phyloP scores from a whole-genome alignment of 306 rosid species.

The Trifolium pratense region DNA sequence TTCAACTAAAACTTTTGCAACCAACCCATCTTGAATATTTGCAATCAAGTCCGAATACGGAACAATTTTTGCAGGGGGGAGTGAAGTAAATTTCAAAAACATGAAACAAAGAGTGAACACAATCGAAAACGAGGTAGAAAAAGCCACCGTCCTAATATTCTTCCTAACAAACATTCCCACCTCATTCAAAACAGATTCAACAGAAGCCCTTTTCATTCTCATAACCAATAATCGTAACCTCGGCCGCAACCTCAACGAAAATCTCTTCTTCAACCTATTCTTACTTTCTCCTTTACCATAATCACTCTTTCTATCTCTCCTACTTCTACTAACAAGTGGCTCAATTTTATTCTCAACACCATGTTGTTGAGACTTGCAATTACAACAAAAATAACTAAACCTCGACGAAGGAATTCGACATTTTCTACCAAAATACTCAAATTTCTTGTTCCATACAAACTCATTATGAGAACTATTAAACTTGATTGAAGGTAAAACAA shows the following conservation, averaged over 20 bases:
- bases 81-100: slow-evolving; percentile 69
- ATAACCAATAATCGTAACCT: slow-evolving; percentile 68
- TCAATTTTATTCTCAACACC: slow-evolving; percentile 55
- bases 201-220: slow-evolving; percentile 64
- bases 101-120: slow-evolving; percentile 70
- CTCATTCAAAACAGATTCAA: slow-evolving; percentile 59
- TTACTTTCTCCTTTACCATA: slow-evolving; percentile 49
- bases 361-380: slow-evolving; percentile 46
- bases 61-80: slow-evolving; percentile 68
- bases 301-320: slow-evolving; percentile 49
- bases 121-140: slow-evolving; percentile 62
- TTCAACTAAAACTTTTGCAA: slow-evolving; percentile 73
- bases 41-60: slow-evolving; percentile 82
- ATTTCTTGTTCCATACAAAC: slow-evolving; percentile 45
- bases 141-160: slow-evolving; percentile 60
- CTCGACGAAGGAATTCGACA: slow-evolving; percentile 46
- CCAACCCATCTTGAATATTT: slow-evolving; percentile 69
- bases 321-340: slow-evolving; percentile 58
- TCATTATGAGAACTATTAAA: slow-evolving; percentile 49
- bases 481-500: slow-evolving; percentile 46
- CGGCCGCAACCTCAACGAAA: slow-evolving; percentile 79
- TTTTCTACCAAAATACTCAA: slow-evolving; percentile 42
- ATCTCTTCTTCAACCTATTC: slow-evolving; percentile 55
- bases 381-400: slow-evolving; percentile 42
- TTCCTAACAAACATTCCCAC: slow-evolving; percentile 58